Conservation (phyloP, 345 rosid species). For the Ceriops tagal region DNA sequence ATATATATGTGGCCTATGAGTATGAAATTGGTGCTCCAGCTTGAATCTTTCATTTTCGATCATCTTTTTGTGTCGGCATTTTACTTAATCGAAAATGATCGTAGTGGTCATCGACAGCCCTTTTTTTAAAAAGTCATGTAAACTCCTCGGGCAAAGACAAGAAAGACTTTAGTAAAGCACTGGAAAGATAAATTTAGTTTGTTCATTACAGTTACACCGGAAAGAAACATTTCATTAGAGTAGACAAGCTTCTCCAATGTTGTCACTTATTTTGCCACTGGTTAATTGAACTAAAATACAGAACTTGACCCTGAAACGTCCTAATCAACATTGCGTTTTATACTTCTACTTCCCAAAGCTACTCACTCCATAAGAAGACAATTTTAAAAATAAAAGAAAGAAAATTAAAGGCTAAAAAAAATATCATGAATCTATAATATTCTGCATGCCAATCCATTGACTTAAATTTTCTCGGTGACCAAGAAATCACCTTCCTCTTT, state of each 20-base stretch:
- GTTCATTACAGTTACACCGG: conserved; percentile 5
- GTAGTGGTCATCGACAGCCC: neutral
- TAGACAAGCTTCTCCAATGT: conserved; percentile 1
- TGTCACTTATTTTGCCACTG: conserved; percentile 21
- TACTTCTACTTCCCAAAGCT: conserved; percentile 13
- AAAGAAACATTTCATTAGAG: conserved; percentile 33
- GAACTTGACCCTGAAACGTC: conserved; percentile 29
- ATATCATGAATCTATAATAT: neutral
- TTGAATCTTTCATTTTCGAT: neutral
- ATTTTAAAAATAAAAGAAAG: neutral
- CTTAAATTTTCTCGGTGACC: conserved; percentile 1
- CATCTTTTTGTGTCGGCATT: neutral
- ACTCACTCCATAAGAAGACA: neutral
- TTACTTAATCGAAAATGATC: neutral
- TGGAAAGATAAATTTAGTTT: neutral
- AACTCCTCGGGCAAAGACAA: neutral
- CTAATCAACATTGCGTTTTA: conserved; percentile 25
- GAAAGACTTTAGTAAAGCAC: neutral
- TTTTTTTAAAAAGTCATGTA: neutral
- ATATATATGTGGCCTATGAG: neutral
- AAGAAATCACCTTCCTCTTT: conserved; percentile 17
- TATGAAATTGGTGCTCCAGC: neutral
- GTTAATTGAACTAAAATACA: conserved; percentile 26
- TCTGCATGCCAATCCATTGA: conserved; percentile 3
- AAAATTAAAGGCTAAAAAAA: neutral